These are phyloP conservation scores for Acer negundo DNA, from an alignment of 345 rosid species.

Conservation along the genomic window DNA sequence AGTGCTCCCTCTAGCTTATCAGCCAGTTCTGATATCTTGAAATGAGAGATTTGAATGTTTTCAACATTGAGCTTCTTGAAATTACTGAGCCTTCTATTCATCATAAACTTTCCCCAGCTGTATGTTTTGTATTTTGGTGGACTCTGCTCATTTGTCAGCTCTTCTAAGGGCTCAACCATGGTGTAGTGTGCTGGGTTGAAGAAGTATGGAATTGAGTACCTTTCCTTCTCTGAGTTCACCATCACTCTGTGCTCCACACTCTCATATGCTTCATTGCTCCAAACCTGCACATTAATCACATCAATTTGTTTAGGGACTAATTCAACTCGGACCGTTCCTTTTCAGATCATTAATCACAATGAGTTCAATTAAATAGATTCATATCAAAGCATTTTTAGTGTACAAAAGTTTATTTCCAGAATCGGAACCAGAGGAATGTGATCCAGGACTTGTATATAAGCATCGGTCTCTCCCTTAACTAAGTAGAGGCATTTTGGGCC, in stretches of 20 bases:
- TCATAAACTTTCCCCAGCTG: constrained; percentile 69
- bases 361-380: too few relatives aligned
- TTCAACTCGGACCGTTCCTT: too few relatives aligned
- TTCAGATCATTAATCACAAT: too few relatives aligned
- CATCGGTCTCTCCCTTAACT: too few relatives aligned
- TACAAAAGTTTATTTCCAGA: too few relatives aligned
- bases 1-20: neutral
- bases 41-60: constrained; percentile 64
- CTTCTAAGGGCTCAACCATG: constrained; percentile 57
- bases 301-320: neutral
- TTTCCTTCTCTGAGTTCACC: constrained; percentile 59
- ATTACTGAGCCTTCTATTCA: constrained; percentile 60
- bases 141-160: constrained; percentile 42
- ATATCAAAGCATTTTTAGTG: too few relatives aligned
- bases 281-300: constrained; percentile 42
- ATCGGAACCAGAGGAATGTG: too few relatives aligned
- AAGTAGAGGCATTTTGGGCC: too few relatives aligned
- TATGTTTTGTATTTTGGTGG: constrained; percentile 54
- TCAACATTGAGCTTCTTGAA: constrained; percentile 55
- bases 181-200: constrained; percentile 52
- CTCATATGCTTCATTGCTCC: constrained; percentile 68
- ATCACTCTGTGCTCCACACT: constrained; percentile 78
- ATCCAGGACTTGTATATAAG: too few relatives aligned
- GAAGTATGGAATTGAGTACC: constrained; percentile 66
- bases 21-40: constrained; percentile 31